Evolutionary conservation across 768 basidiomycete genomes (phyloP).

Genomic region (Tubosaeta sp.): DNA sequence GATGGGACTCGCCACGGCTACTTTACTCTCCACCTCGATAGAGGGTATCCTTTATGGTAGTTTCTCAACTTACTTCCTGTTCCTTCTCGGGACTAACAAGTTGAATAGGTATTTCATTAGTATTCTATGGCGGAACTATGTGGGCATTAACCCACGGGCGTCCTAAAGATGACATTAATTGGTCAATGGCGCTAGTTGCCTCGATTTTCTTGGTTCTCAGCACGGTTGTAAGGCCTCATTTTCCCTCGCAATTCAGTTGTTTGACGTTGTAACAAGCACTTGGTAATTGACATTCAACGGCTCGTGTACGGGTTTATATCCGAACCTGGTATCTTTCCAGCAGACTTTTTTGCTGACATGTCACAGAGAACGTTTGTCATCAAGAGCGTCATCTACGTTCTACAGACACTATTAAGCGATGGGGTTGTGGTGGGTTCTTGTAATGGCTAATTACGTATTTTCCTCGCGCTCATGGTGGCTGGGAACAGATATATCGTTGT

Average conservation of each 20-base stretch:
- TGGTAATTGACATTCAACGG: constrained; percentile 20
- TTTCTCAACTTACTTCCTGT: neutral
- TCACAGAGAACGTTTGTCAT: constrained; percentile 28
- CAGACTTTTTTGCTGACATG: constrained; percentile 26
- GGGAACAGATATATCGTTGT: constrained; percentile 22
- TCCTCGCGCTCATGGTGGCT: neutral
- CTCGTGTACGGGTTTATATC: constrained; percentile 24
- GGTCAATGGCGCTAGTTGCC: constrained; percentile 21
- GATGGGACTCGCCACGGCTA: constrained; percentile 8
- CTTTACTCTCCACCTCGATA: constrained; percentile 14
- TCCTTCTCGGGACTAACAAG: neutral
- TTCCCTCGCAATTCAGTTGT: neutral
- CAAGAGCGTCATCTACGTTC: constrained; percentile 24
- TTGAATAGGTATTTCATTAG: constrained; percentile 15
- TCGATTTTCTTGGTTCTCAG: constrained; percentile 20
- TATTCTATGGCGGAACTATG: constrained; percentile 22
- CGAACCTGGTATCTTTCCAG: constrained; percentile 15
- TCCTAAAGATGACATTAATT: constrained; percentile 14
- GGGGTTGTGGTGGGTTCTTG: constrained; percentile 11
- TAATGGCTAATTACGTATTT: neutral
- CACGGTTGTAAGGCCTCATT: constrained; percentile 8
- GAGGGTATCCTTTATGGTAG: constrained; percentile 25
- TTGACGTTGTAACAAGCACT: constrained; percentile 16
- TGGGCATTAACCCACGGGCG: constrained; percentile 21
- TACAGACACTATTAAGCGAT: constrained; percentile 24